Conservation (phyloP, 1,284 basidiomycete genomes). For the Flammula alnicola region DNA sequence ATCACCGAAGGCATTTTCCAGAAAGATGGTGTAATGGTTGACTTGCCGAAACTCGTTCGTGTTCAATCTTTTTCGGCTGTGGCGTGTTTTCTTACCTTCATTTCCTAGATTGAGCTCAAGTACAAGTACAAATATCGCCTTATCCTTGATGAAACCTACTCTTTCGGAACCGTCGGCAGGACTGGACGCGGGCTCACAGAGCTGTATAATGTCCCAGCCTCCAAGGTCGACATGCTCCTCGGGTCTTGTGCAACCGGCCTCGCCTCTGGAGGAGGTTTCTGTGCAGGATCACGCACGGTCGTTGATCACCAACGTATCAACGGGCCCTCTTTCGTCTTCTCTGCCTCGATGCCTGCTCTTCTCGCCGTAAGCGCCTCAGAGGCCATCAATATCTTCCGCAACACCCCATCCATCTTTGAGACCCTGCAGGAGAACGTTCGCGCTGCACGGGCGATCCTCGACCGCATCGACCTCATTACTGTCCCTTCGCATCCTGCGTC, state of each 20-base stretch:
- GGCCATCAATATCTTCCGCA: conserved; percentile 79
- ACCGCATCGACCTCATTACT: conserved; percentile 79
- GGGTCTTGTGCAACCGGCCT: conserved; percentile 91
- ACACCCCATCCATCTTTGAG: conserved; percentile 75
- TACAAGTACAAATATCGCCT: conserved; percentile 95
- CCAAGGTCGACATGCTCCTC: conserved; percentile 80
- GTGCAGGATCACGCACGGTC: conserved; percentile 85
- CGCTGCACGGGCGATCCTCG: conserved; percentile 77
- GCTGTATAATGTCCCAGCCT: conserved; percentile 85
- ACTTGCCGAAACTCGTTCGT: conserved; percentile 88
- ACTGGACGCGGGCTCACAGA: conserved; percentile 96
- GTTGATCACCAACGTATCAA: conserved; percentile 98
- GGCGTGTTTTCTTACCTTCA: background rate
- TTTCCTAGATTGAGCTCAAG: conserved; percentile 86
- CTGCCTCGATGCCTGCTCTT: conserved; percentile 91
- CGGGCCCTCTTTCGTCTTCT: conserved; percentile 94
- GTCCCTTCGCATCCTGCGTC: conserved; percentile 87
- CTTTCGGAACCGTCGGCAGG: conserved; percentile 90
- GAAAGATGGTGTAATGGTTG: conserved; percentile 89
- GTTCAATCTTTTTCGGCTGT: conserved; percentile 1
- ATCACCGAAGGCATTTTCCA: conserved; percentile 98
- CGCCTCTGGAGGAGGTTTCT: conserved; percentile 91
- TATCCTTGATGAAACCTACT: conserved; percentile 93
- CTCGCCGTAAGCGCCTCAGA: conserved; percentile 88
- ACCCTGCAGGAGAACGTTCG: conserved; percentile 84